These are phyloP conservation scores for Yarrowia sp. DNA, from an alignment of 805 yeast genomes.

Conservation along the genomic window DNA sequence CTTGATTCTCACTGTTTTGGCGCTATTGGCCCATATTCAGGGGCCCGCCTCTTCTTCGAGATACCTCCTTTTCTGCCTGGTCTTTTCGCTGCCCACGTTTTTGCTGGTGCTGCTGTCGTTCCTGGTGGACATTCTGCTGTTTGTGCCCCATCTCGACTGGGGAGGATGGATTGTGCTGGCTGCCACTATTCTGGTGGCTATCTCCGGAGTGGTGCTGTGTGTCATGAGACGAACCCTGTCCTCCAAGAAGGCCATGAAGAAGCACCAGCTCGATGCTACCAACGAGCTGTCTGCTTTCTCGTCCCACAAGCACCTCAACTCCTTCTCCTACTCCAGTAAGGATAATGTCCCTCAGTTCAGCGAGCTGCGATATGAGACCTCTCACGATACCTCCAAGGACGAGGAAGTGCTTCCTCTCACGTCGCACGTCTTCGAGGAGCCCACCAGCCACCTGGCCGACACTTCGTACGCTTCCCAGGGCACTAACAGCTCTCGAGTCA, in stretches of 20 bases:
- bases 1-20: conserved; percentile 45
- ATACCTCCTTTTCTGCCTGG: conserved; percentile 51
- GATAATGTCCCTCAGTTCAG: conserved; percentile 30
- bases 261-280: conserved; percentile 30
- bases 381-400: conserved; percentile 25
- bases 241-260: conserved; percentile 34
- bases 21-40: conserved; percentile 44
- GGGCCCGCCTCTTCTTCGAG: conserved; percentile 42
- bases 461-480: conserved; percentile 9
- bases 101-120: conserved; percentile 69
- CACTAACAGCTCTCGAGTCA: conserved; percentile 13
- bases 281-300: conserved; percentile 23
- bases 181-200: conserved; percentile 62
- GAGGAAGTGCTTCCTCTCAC: conserved; percentile 14
- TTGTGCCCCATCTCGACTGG: conserved; percentile 72
- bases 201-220: conserved; percentile 65
- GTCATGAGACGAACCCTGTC: conserved; percentile 64
- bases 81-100: conserved; percentile 67
- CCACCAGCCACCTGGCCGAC: background rate
- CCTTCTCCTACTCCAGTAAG: conserved; percentile 12
- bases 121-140: conserved; percentile 75
- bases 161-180: conserved; percentile 81
- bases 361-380: conserved; percentile 31
- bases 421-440: conserved; percentile 8
- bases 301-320: conserved; percentile 24